phyloP scores from a whole-genome alignment of 768 basidiomycete genomes.

The Pholiota conissans region DNA sequence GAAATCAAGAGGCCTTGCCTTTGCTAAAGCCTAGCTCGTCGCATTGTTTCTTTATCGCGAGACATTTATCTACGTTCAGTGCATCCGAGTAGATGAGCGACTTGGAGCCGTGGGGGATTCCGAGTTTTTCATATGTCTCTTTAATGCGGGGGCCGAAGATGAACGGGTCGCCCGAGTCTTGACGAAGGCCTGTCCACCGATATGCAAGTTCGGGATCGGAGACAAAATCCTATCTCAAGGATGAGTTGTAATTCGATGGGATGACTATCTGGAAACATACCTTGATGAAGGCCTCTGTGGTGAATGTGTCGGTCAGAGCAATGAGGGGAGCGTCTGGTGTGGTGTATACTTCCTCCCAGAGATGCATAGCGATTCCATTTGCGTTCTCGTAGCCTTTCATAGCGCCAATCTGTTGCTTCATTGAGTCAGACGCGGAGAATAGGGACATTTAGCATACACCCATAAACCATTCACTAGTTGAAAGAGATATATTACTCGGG shows the following conservation, averaged over 20 bases:
- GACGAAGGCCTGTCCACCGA: constrained; percentile 82
- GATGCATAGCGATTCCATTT: constrained; percentile 71
- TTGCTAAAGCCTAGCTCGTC: constrained; percentile 67
- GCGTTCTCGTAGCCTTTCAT: constrained; percentile 78
- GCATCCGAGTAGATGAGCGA: constrained; percentile 84
- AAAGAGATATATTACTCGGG: neutral
- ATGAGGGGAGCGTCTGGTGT: constrained; percentile 50
- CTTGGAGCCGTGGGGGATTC: constrained; percentile 66
- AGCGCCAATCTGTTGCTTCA: constrained; percentile 67
- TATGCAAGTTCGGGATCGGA: constrained; percentile 57
- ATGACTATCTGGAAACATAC: constrained; percentile 32
- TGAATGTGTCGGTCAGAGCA: constrained; percentile 95
- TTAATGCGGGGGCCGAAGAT: constrained; percentile 76
- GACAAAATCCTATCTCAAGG: constrained; percentile 51
- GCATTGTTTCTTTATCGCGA: constrained; percentile 70
- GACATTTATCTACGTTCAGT: constrained; percentile 67
- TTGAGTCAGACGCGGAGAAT: neutral
- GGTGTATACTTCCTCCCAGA: constrained; percentile 83
- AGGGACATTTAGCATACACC: constrained; percentile 49
- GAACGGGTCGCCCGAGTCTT: constrained; percentile 92
- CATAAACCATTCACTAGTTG: constrained; percentile 94
- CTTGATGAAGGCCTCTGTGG: constrained; percentile 82
- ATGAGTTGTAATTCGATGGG: neutral
- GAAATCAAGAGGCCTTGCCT: constrained; percentile 36
- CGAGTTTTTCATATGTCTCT: constrained; percentile 67